phyloP scores from a whole-genome alignment of 2,329 filamentous ascomycete species.

The Huntiella decipiens region DNA sequence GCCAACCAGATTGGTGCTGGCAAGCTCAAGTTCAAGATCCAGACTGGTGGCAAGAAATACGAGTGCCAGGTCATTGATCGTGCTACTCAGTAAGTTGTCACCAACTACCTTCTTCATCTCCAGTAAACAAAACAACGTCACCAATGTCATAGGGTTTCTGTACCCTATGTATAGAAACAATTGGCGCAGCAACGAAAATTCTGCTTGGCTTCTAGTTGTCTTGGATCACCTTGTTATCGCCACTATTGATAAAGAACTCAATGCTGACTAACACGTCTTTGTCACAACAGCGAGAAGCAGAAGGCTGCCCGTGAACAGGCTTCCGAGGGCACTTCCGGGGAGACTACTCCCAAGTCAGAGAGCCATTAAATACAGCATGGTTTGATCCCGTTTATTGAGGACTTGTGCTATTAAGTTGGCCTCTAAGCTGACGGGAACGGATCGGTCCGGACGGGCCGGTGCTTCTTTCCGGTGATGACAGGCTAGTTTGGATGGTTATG shows the following conservation, averaged over 20 bases:
- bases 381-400: too few relatives aligned
- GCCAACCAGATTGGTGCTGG: constrained; percentile 19
- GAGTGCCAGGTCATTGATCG: constrained; percentile 26
- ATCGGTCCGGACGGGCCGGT: too few relatives aligned
- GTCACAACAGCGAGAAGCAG: constrained; percentile 20
- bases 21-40: constrained; percentile 28
- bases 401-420: too few relatives aligned
- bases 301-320: constrained; percentile 22
- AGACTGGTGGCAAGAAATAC: constrained; percentile 22
- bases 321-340: constrained; percentile 18
- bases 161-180: too few relatives aligned
- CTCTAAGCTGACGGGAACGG: too few relatives aligned
- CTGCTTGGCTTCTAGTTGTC: background rate
- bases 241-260: constrained; percentile 11
- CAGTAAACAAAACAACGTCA: background rate
- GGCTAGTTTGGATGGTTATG: too few relatives aligned
- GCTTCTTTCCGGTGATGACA: too few relatives aligned
- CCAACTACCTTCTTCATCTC: background rate
- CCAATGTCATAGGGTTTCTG: too few relatives aligned
- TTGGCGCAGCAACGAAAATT: background rate
- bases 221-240: background rate
- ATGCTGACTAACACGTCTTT: background rate
- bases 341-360: background rate
- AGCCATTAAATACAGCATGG: background rate
- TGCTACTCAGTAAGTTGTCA: constrained; percentile 22